Evolutionary conservation across 306 rosid genomes (phyloP).

Genomic region (Pterocarpus santalinus): DNA sequence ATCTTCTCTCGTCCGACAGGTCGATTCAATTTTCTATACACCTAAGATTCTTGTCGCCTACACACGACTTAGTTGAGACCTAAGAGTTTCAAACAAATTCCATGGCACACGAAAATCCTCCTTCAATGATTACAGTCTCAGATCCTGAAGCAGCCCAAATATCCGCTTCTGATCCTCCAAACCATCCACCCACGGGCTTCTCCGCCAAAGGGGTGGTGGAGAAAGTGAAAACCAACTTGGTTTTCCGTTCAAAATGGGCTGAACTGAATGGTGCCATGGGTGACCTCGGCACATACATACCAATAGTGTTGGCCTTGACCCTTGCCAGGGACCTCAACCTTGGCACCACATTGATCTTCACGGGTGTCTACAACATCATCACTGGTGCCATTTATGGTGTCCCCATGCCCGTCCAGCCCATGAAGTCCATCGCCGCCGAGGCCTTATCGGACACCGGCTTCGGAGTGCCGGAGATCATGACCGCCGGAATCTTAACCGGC

Average conservation of each 20-base stretch:
- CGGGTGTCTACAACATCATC: constrained; percentile 44
- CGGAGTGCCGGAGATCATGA: constrained; percentile 44
- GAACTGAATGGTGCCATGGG: constrained; percentile 52
- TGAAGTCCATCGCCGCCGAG: constrained; percentile 46
- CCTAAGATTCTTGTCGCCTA: background rate
- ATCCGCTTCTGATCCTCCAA: background rate
- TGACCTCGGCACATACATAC: constrained; percentile 50
- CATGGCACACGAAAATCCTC: constrained; percentile 40
- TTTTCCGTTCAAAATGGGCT: constrained; percentile 46
- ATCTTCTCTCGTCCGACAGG: background rate
- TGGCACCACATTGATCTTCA: constrained; percentile 39
- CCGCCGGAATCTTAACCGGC: constrained; percentile 44
- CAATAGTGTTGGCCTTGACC: constrained; percentile 42
- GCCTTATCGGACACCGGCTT: constrained; percentile 40
- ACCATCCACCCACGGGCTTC: background rate
- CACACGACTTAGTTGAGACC: background rate
- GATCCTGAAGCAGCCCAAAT: constrained; percentile 41
- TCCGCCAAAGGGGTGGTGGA: constrained; percentile 25
- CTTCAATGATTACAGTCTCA: constrained; percentile 20
- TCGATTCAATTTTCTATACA: background rate
- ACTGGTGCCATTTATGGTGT: constrained; percentile 47
- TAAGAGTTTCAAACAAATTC: background rate
- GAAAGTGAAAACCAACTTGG: constrained; percentile 30
- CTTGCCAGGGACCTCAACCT: constrained; percentile 47
- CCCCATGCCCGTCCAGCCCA: constrained; percentile 54